These are phyloP conservation scores for Fusarium staphyleae DNA, from an alignment of 2,329 filamentous ascomycete genomes.

Conservation along the genomic window DNA sequence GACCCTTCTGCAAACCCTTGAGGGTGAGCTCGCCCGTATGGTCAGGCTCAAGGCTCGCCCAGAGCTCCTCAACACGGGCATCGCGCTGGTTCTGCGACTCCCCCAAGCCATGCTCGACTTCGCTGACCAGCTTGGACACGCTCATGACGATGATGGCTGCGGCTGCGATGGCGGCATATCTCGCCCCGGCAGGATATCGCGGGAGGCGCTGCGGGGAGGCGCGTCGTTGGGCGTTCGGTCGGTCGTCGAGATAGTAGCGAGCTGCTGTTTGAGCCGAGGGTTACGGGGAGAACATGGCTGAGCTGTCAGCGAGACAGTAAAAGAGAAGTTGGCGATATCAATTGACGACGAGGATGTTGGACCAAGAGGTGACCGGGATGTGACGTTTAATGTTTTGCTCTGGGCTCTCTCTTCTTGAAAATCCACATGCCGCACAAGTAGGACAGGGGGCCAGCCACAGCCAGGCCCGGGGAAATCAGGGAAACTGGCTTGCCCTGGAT, in stretches of 20 bases:
- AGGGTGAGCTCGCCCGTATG: constrained; percentile 83
- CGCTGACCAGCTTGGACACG: constrained; percentile 57
- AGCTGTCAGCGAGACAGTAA: constrained; percentile 9
- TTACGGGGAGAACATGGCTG: constrained; percentile 38
- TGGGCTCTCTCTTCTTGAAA: constrained; percentile 21
- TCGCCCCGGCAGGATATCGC: constrained; percentile 38
- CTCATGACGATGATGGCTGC: constrained; percentile 44
- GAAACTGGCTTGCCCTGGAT: constrained; percentile 26
- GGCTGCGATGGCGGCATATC: constrained; percentile 44
- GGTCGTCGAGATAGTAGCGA: constrained; percentile 9
- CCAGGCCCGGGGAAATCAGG: constrained; percentile 27
- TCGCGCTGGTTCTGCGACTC: constrained; percentile 83
- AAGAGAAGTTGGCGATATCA: constrained; percentile 29
- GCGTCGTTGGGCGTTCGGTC: not conserved
- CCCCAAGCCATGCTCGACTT: constrained; percentile 69
- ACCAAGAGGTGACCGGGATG: constrained; percentile 15
- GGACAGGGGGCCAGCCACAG: constrained; percentile 15
- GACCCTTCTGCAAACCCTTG: constrained; percentile 81
- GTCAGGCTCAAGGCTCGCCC: constrained; percentile 80
- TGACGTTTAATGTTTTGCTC: constrained; percentile 26
- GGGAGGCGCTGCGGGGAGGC: constrained; percentile 12
- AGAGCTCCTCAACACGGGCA: constrained; percentile 82
- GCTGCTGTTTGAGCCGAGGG: constrained; percentile 4
- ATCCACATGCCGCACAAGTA: constrained; percentile 26
- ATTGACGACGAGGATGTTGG: constrained; percentile 22